Base-by-base conservation (phyloP, 164 flowering plant genomes). In the Magnolia officinalis region DNA sequence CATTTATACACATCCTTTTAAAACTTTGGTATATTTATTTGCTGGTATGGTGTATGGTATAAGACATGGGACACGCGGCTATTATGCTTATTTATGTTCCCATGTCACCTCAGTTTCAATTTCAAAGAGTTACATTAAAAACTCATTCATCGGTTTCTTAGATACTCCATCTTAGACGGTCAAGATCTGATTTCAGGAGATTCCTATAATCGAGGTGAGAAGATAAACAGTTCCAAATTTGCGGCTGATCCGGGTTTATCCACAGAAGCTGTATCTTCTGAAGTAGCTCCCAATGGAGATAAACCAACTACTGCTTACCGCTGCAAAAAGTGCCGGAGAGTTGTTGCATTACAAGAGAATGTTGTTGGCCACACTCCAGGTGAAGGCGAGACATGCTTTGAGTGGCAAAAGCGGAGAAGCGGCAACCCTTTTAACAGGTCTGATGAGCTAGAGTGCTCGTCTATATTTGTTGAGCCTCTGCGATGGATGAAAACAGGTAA, bases 401-500 rank as follows among this genome's bases (percentile, higher is more conserved):
- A 79, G 63, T 91, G 97, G 97, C 73, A 82, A 78, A 96, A 90
- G 78, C 80, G 93, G 75, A 90, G 78, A 81, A 85, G 95, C 84
- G 88, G 92, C 72, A 87, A 90, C 79, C 87, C 87, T 49, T 91
- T 81, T 67, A 82, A 81, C 77, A 89, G 81, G 81, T 79, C 86
- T 78, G 87, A 83, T 51, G 93, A 91, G 51, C 59, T 75, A 16
- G 96, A 89, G 80, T 96, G 99, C 82, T 89, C 99, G 8, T 96
- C 98, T 23, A 78, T 96, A 70, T 96, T 94, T 87, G 85, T 96
- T 72, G 97, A 92, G 84, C 99, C 99, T 75, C 83, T 96, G 19
- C 80, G 83, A 71, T 96, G 99, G 99, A 96, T 96, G 99, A 90
- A 81, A 78, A 81, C 92, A 86, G 99, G 99, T 96, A 88, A 61